Evolutionary conservation across 1,284 basidiomycete species (phyloP).

Genomic region (Sporisorium sorghi): DNA sequence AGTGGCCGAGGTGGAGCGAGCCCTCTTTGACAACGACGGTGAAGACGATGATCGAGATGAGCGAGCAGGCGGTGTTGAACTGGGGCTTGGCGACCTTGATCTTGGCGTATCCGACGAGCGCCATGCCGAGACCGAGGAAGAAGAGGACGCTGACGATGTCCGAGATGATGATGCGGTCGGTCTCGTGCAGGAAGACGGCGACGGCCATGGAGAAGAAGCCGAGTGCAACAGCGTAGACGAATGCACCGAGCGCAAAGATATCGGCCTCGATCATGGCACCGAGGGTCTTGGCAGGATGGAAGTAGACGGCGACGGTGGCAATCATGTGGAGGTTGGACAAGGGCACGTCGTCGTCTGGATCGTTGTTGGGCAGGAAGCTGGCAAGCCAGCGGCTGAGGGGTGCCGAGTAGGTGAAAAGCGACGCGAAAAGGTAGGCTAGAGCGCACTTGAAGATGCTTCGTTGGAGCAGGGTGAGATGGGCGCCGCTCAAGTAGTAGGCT

Average conservation of each 20-base stretch:
- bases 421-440: conserved; percentile 88
- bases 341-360: conserved; percentile 55
- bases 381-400: conserved; percentile 66
- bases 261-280: conserved; percentile 92
- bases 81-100: conserved; percentile 88
- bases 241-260: conserved; percentile 79
- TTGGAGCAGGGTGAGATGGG: conserved; percentile 72
- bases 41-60: conserved; percentile 58
- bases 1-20: conserved; percentile 74
- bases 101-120: conserved; percentile 84
- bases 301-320: conserved; percentile 79
- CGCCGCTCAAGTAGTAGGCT: conserved; percentile 73
- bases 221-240: conserved; percentile 80
- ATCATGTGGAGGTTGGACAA: conserved; percentile 85
- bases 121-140: conserved; percentile 82
- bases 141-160: conserved; percentile 72
- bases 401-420: conserved; percentile 90
- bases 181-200: conserved; percentile 70
- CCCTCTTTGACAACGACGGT: conserved; percentile 85
- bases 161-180: conserved; percentile 71
- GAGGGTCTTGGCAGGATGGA: conserved; percentile 77
- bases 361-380: conserved; percentile 58
- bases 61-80: conserved; percentile 82
- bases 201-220: conserved; percentile 77
- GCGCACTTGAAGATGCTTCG: conserved; percentile 89